Percentiles rank a stretch among this genome's conserved stretches.
phyloP scores from a whole-genome alignment of 106 monocot genomes.

The Dioscorea zingiberensis region DNA sequence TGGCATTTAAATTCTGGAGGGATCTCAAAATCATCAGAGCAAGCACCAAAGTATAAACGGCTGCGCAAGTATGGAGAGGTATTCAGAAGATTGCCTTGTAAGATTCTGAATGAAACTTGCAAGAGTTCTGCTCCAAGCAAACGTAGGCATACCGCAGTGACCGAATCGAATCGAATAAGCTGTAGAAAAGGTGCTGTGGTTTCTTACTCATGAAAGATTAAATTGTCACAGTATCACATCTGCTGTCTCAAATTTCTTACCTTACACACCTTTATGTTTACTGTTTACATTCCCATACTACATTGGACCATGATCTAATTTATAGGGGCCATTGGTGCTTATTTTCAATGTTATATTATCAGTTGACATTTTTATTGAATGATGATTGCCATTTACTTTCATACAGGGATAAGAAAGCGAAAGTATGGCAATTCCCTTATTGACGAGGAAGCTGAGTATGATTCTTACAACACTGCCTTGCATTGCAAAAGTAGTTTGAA shows the following conservation, averaged over 20 bases:
- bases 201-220: neutral
- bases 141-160: neutral
- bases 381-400: neutral
- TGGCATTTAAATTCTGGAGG: conserved; percentile 51
- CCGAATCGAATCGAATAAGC: neutral
- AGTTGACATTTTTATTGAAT: neutral
- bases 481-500: no score
- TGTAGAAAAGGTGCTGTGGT: conserved; percentile 17
- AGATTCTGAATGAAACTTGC: conserved; percentile 20
- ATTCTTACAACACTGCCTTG: neutral
- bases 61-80: conserved; percentile 52
- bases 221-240: no score
- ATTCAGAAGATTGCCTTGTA: conserved; percentile 21
- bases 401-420: conserved; percentile 43
- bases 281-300: no score
- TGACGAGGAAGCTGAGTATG: conserved; percentile 98
- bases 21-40: conserved; percentile 26
- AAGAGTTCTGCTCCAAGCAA: conserved; percentile 2
- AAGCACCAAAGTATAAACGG: conserved; percentile 66
- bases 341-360: no score
- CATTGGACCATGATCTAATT: no score
- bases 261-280: no score
- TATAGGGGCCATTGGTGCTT: no score
- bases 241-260: no score
- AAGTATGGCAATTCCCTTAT: conserved; percentile 33